phyloP scores from a whole-genome alignment of 2,329 filamentous ascomycete genomes.

The Fusarium temperatum region DNA sequence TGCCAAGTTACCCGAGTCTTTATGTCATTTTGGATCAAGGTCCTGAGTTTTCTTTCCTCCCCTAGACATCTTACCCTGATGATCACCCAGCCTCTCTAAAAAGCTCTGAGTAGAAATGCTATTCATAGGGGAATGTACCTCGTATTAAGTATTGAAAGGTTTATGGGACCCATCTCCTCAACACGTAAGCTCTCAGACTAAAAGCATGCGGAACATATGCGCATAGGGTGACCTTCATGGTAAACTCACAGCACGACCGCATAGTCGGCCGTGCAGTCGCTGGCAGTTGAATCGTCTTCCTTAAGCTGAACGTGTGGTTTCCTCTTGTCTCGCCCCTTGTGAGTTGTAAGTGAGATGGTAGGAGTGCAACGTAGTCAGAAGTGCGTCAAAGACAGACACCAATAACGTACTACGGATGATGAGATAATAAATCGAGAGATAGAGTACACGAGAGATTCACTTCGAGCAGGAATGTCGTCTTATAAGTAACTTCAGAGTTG shows the following conservation, averaged over 20 bases:
- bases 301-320: background rate
- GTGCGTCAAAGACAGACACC: background rate
- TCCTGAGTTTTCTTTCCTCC: background rate
- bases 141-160: background rate
- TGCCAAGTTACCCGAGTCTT: no score
- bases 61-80: background rate
- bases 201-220: background rate
- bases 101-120: background rate
- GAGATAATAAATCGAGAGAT: no score
- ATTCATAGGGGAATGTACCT: background rate
- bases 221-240: no score
- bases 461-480: no score
- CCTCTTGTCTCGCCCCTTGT: background rate
- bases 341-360: background rate
- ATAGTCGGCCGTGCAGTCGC: background rate
- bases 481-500: no score
- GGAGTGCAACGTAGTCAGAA: background rate
- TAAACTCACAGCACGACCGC: background rate
- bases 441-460: no score
- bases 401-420: rapidly evolving
- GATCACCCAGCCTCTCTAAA: background rate
- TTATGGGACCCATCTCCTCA: background rate
- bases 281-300: background rate
- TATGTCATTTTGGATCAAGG: no score
- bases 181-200: background rate